These are phyloP conservation scores for Boletus speciosus DNA, from an alignment of 768 basidiomycete genomes.

Conservation along the genomic window DNA sequence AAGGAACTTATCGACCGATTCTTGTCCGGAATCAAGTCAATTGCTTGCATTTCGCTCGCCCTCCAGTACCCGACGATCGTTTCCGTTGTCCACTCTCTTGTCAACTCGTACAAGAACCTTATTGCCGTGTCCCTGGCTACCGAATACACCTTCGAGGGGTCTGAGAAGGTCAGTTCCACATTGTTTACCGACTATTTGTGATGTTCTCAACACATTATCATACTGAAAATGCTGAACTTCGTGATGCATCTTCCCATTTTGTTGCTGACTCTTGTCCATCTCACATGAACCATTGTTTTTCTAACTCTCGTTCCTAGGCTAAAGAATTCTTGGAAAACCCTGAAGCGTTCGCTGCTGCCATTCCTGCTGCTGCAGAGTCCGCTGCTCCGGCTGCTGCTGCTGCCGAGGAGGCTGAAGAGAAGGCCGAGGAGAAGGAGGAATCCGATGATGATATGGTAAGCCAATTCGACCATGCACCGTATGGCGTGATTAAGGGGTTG, in stretches of 20 bases:
- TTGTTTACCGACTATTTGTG: conserved; percentile 8
- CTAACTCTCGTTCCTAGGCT: conserved; percentile 46
- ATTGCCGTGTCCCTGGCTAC: conserved; percentile 85
- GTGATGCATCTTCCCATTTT: conserved; percentile 35
- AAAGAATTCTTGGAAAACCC: conserved; percentile 98
- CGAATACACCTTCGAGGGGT: conserved; percentile 91
- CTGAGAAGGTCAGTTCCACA: conserved; percentile 71
- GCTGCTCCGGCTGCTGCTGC: conserved; percentile 52
- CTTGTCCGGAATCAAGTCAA: conserved; percentile 89
- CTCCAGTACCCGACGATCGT: conserved; percentile 95
- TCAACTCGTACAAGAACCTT: conserved; percentile 99
- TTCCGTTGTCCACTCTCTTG: conserved; percentile 90
- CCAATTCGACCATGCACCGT: background rate
- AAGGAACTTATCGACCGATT: conserved; percentile 88
- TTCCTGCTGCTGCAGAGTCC: conserved; percentile 54
- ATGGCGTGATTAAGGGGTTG: conserved; percentile 1
- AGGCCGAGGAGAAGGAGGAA: conserved; percentile 81
- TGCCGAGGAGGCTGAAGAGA: conserved; percentile 58
- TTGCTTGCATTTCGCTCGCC: conserved; percentile 94
- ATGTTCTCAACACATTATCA: conserved; percentile 37
- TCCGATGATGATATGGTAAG: conserved; percentile 88
- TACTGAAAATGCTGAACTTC: conserved; percentile 86
- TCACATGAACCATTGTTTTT: background rate
- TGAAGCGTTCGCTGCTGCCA: conserved; percentile 90
- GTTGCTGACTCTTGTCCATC: conserved; percentile 27